Percentiles rank a stretch among this genome's conserved stretches.
phyloP scores from a whole-genome alignment of 1,284 basidiomycete genomes.

The Mycena citricolor region DNA sequence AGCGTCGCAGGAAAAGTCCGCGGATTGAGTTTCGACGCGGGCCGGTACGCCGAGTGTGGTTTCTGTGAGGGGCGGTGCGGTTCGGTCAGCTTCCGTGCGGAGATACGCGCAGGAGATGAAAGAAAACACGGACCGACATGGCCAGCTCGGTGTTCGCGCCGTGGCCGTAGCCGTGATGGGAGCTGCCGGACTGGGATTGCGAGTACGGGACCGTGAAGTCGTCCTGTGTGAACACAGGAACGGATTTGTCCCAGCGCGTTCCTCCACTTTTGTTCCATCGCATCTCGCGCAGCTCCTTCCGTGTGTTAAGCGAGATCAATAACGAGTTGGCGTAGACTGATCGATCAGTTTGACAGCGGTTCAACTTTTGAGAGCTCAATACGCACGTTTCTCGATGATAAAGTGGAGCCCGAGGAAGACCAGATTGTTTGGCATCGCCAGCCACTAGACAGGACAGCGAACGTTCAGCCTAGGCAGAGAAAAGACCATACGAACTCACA shows the following conservation, averaged over 20 bases:
- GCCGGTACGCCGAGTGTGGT: slow-evolving; percentile 8
- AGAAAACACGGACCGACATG: slow-evolving; percentile 1
- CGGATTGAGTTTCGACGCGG: slow-evolving; percentile 12
- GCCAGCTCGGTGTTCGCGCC: not conserved
- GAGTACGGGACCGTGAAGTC: slow-evolving; percentile 13
- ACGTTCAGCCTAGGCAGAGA: not conserved
- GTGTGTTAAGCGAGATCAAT: slow-evolving; percentile 21
- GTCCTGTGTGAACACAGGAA: slow-evolving; percentile 2
- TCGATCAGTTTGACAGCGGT: no score
- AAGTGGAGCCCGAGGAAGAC: slow-evolving; percentile 22
- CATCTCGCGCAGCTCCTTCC: slow-evolving; percentile 20
- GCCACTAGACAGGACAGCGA: slow-evolving; percentile 17
- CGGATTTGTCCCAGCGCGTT: slow-evolving; percentile 6
- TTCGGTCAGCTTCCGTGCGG: not conserved
- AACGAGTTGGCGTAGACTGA: slow-evolving; percentile 21
- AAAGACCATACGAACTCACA: slow-evolving; percentile 32
- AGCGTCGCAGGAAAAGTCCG: slow-evolving; percentile 3
- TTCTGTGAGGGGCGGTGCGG: not conserved
- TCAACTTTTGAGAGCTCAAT: not conserved
- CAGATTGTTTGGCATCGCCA: slow-evolving; percentile 25
- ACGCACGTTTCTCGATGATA: slow-evolving; percentile 20
- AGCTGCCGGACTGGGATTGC: no score
- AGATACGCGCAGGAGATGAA: not conserved
- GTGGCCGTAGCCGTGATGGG: slow-evolving; percentile 7
- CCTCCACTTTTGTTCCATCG: slow-evolving; percentile 11